These are phyloP conservation scores for Adansonia madagascariensis DNA, from an alignment of 441 rosid genomes.

Conservation along the genomic window DNA sequence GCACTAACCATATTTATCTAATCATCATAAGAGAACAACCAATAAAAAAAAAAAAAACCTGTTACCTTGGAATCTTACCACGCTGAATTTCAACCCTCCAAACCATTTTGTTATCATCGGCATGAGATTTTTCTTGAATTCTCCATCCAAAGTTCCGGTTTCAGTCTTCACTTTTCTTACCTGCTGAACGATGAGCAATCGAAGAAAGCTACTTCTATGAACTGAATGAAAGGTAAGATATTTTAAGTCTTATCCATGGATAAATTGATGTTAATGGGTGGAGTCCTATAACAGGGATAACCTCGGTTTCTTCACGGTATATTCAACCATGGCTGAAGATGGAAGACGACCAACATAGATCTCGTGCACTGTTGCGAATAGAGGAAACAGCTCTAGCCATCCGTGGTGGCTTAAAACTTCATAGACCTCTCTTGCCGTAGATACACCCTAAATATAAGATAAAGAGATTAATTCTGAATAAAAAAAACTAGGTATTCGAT, in stretches of 20 bases:
- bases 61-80: neutral
- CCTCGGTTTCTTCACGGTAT: conserved; percentile 70
- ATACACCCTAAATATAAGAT: conserved; percentile 66
- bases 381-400: conserved; percentile 87
- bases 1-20: conserved; percentile 2
- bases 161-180: neutral
- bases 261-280: neutral
- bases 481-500: neutral
- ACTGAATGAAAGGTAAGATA: conserved; percentile 11
- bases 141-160: neutral
- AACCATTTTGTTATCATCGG: conserved; percentile 13
- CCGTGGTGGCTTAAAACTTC: conserved; percentile 76
- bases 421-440: conserved; percentile 89
- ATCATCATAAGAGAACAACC: conserved; percentile 10
- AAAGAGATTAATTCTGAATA: neutral
- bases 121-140: neutral
- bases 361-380: conserved; percentile 80
- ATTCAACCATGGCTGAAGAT: conserved; percentile 86
- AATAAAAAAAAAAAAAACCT: neutral
- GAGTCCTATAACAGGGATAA: conserved; percentile 43
- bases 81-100: conserved; percentile 19
- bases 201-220: conserved; percentile 17
- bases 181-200: conserved; percentile 11
- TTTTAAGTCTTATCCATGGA: neutral
- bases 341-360: conserved; percentile 71